Evolutionary conservation across 108 stramenopile genomes (phyloP).

Genomic region (Fistulifera pelliculosa): DNA sequence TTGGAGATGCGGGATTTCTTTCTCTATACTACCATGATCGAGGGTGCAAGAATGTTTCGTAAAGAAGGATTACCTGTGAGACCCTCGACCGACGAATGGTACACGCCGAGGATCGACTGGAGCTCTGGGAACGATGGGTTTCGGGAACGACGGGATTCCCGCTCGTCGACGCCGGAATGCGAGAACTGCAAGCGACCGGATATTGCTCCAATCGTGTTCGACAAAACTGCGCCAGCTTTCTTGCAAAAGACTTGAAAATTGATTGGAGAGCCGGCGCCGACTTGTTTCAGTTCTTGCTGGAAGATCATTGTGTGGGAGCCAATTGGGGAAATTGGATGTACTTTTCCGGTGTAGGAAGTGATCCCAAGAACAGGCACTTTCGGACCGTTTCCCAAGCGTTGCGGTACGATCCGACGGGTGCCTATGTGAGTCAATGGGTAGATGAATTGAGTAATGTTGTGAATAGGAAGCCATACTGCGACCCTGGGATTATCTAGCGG

Average conservation of each 20-base stretch:
- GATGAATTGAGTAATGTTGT: constrained; percentile 32
- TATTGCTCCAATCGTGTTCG: constrained; percentile 90
- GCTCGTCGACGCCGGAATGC: constrained; percentile 87
- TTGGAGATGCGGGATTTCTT: constrained; percentile 75
- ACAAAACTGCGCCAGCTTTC: constrained; percentile 83
- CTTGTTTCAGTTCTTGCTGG: constrained; percentile 70
- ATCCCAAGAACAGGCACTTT: constrained; percentile 69
- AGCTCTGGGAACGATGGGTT: constrained; percentile 41
- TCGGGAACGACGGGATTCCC: constrained; percentile 75
- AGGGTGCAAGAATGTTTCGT: constrained; percentile 20
- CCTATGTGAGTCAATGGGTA: constrained; percentile 72
- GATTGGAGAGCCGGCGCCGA: constrained; percentile 91
- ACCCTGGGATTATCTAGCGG: constrained; percentile 47
- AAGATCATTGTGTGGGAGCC: constrained; percentile 81
- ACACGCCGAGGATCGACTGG: background rate
- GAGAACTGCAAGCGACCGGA: constrained; percentile 74
- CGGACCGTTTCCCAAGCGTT: constrained; percentile 64
- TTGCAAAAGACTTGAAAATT: constrained; percentile 67
- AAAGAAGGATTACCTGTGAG: constrained; percentile 26
- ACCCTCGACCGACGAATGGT: background rate
- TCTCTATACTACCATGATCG: constrained; percentile 38
- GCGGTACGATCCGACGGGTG: constrained; percentile 67
- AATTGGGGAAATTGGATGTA: constrained; percentile 90
- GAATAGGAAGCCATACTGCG: constrained; percentile 34
- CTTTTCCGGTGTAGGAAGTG: constrained; percentile 78